Evolutionary conservation across 2,329 filamentous ascomycete genomes (phyloP), one percentile per base, ranked within the genome.

Genomic region (Ceratocystiopsis sp.): DNA sequence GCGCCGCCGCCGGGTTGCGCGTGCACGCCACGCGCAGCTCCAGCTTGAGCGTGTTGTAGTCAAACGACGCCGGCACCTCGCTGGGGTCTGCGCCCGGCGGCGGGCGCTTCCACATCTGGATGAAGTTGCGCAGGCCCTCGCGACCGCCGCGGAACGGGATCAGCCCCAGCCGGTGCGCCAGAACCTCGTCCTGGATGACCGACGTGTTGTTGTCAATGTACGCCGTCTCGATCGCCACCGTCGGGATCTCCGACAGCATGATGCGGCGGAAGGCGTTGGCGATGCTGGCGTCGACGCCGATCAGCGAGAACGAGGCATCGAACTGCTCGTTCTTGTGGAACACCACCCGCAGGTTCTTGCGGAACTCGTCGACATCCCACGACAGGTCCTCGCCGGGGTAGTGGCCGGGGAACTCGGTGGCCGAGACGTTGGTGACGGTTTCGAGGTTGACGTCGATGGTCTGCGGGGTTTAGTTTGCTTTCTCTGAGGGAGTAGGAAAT

Each of bases 181-280:
- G 78, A 5, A 98, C 89, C 66, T 98, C 91, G 58, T 98, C 91
- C 60, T 96, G 89, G 55, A 98, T 91, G 34, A 98, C 86, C 6
- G 85, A 94, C 41, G 89, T 96, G 68, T 98, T 98, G 68, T 95
- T 93, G 59, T 84, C 75, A 50, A 96, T 78, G 64, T 82, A 98
- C 58, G 93, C 84, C 49, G 78, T 80, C 68, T 98, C 91, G 55
- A 98, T 87, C 52, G 93, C 91, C 38, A 98, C 73, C 2, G 86
- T 91, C 16, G 89, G 86, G 42, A 98, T 83, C 66, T 98, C 93
- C 52, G 89, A 75, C 60, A 98, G 81, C 55, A 96, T 73, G 54
- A 96, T 96, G 54, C 91, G 85, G 48, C 91, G 86, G 68, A 96
- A 94, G 56, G 93, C 91, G 60, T 98, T 98, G 56, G 91, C 85